phyloP scores from a whole-genome alignment of 345 rosid genomes.

The Rubroshorea leprosula region DNA sequence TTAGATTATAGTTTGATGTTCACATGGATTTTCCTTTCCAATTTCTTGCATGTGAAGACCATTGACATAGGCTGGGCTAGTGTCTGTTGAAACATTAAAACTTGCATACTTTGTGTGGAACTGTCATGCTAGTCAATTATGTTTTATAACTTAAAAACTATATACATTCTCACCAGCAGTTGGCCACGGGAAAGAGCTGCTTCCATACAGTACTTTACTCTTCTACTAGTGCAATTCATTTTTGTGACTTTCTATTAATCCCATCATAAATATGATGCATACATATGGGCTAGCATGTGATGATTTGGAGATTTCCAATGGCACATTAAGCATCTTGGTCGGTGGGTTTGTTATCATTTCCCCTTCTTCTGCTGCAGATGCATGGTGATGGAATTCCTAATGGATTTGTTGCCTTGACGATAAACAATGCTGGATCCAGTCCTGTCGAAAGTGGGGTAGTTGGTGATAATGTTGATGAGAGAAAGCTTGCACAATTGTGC shows the following conservation, averaged over 20 bases:
- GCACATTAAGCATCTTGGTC: too few species aligned
- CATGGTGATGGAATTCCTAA: conserved; percentile 37
- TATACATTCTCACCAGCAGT: too few species aligned
- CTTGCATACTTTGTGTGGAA: too few species aligned
- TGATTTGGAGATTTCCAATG: too few species aligned
- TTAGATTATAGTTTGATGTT: background rate
- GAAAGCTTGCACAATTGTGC: conserved; percentile 39
- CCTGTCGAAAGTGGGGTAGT: conserved; percentile 31
- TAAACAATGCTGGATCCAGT: conserved; percentile 29
- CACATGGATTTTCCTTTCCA: background rate
- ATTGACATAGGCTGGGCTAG: background rate
- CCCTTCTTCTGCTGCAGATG: conserved; percentile 23
- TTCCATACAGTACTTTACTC: too few species aligned
- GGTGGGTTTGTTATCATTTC: conserved; percentile 5
- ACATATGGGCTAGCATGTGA: too few species aligned
- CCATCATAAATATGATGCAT: too few species aligned
- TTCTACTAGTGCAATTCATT: too few species aligned
- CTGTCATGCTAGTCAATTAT: too few species aligned
- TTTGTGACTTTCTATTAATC: too few species aligned
- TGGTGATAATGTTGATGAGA: conserved; percentile 35
- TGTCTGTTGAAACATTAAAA: too few species aligned
- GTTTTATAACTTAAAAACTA: too few species aligned
- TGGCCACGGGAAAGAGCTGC: conserved; percentile 11
- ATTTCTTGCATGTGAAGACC: background rate
- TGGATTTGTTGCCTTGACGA: conserved; percentile 34